These are phyloP conservation scores for Haplosporangium sp. DNA, from an alignment of 371 early-diverging fungal genomes.

Conservation along the genomic window DNA sequence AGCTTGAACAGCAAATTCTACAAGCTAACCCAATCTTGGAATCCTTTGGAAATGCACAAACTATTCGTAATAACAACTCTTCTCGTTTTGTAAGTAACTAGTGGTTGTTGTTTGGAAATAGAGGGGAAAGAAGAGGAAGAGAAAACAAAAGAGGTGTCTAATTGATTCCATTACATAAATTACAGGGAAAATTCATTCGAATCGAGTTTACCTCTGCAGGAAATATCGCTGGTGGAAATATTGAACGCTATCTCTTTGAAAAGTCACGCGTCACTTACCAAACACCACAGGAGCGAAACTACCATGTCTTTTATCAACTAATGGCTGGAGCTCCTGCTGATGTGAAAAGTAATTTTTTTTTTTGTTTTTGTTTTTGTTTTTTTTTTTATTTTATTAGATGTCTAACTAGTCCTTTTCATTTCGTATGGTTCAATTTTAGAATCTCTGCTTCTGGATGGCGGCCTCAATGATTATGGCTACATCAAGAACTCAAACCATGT, in stretches of 20 bases:
- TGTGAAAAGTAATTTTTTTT: slow-evolving; percentile 61
- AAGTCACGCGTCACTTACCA: slow-evolving; percentile 98
- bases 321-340: slow-evolving; percentile 84
- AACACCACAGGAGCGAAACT: slow-evolving; percentile 93
- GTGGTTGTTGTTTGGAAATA: too few relatives aligned
- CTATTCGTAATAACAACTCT: slow-evolving; percentile 99
- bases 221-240: slow-evolving; percentile 96
- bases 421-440: slow-evolving; percentile 5
- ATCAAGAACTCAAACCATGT: slow-evolving; percentile 85
- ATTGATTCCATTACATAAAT: too few relatives aligned
- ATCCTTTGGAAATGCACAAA: slow-evolving; percentile 99
- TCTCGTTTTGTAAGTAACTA: slow-evolving; percentile 93
- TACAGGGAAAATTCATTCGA: slow-evolving; percentile 98
- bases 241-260: slow-evolving; percentile 99
- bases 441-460: slow-evolving; percentile 78
- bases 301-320: slow-evolving; percentile 99
- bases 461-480: slow-evolving; percentile 83
- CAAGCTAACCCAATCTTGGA: slow-evolving; percentile 99
- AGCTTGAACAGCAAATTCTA: slow-evolving; percentile 94
- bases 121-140: background rate
- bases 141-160: too few relatives aligned
- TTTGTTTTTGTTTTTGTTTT: background rate
- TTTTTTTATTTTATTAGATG: background rate
- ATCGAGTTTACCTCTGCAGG: slow-evolving; percentile 94
- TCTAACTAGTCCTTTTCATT: background rate